Base-by-base conservation (phyloP, 768 basidiomycete genomes). In the Suillus sp. region DNA sequence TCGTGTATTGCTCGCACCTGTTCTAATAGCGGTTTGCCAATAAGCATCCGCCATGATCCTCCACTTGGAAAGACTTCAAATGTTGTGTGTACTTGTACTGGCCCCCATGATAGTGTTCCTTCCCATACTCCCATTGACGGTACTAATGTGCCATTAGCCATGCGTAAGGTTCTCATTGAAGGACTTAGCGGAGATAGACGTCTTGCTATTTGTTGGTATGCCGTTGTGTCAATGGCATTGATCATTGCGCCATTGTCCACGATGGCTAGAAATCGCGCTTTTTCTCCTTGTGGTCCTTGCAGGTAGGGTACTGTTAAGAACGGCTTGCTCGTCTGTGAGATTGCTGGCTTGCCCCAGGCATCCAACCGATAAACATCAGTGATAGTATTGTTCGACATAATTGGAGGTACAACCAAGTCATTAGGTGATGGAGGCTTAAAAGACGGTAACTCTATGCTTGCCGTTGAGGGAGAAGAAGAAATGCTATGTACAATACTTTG, bases 1-100 rank as follows among this genome's bases (percentile, higher is more conserved):
- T 75, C 65, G 22, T 76, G 76, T 0, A 69, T 50, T 6, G 67
- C 72, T 3, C 63, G 16, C 32, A 74, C 69, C 9, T 53, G 40
- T 27, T 62, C 63, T 27, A 76, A 65, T 18, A 74, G 47, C 1
- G 70, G 71, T 61, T 77, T 77, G 16, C 74, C 72, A 16, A 77
- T 67, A 0, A 77, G 57, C n/a, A 76, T 61, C 3, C 64, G 55
- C 72, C 72, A 78, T 14, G 68, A 67, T 0, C 70, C 70, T 0
- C 71, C 67, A 34, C 75, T 74, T 58, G 71, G 61, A 59, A 62
- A 34, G 40, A 54, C 40, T 38, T 67, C 55, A 45, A 67, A 67
- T 2, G 14, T 32, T 2, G 27, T 35, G 6, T n/a, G 6, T 2
- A 18, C 27, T 22, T 45, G 20, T 3, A 27, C 35, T 34, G 32